Base-by-base conservation (phyloP, 2,329 filamentous ascomycete species). In the Stenocarpella maydis region DNA sequence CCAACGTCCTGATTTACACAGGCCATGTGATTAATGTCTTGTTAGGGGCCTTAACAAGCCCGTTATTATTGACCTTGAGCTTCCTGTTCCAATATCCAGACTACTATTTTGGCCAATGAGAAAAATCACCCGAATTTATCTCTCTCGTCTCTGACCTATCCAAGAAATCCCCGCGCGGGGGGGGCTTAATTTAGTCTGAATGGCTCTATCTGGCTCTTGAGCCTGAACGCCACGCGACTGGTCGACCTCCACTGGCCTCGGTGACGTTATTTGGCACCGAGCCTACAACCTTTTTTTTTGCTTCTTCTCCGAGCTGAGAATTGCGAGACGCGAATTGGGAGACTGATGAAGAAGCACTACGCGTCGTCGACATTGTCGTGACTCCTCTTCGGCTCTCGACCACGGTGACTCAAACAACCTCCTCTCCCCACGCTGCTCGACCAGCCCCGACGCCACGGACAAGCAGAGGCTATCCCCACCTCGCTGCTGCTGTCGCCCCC, bases 11-110 rank as follows among this genome's bases (percentile, higher is more conserved):
- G 54, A 45, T 54, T 45, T 55, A 68, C 54, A 45, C 54, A 12
- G 9, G 34, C 34, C 66, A 68, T 68, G 66, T 68, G 66, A 68
- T 64, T 64, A 55, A 64, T 64, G 55, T 26, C 45, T n/a, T 37
- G 4, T 17, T 26, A 19, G 31, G 17, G n/a, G 21, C 19, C 43
- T 52, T 52, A 53, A 21, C 28, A n/a, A 65, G 47, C 6, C 31
- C 31, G 6, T 53, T 53, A 52, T 65, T 52, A 24, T 61, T 14
- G 19, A 28, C 26, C n/a, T 43, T 41, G 52, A 24, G 24, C 49
- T 65, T 65, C 49, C 61, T 65, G 41, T 65, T 65, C 21, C 61
- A n/a, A 34, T 49, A 41, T 28, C 24, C 43, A 4, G n/a, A n/a
- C 14, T 14, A 7, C 24, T 9, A 21, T 52, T n/a, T 19, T 8